phyloP scores from a whole-genome alignment of 164 flowering plant genomes.

The grape (Vitis vinifera) region DNA sequence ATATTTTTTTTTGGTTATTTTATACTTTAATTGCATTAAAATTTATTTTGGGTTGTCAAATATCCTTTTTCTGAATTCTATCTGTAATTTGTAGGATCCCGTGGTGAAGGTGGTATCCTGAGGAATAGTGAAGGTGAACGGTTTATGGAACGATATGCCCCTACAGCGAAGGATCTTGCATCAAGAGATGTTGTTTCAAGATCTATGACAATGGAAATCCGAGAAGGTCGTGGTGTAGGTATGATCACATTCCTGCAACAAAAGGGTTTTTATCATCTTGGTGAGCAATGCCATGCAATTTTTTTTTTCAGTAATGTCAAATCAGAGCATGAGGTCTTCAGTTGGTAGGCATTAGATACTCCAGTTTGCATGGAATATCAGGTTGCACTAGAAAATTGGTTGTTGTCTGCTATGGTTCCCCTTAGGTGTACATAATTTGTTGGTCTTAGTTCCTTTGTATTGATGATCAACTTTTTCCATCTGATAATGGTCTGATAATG shows the following conservation, averaged over 20 bases:
- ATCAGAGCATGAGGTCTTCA: too few species aligned
- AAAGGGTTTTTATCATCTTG: not conserved
- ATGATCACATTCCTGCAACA: constrained; percentile 20
- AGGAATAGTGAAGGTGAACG: constrained; percentile 99
- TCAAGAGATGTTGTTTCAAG: constrained; percentile 99
- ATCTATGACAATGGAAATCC: constrained; percentile 99
- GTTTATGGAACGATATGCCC: constrained; percentile 99
- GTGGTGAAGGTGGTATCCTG: constrained; percentile 99
- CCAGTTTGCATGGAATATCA: too few species aligned
- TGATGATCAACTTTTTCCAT: not conserved
- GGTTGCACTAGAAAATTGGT: too few species aligned
- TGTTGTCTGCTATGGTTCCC: not conserved
- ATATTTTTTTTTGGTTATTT: not conserved
- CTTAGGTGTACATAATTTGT: not conserved
- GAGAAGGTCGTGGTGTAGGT: constrained; percentile 99
- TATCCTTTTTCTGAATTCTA: constrained; percentile 1
- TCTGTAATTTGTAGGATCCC: constrained; percentile 65
- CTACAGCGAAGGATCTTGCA: constrained; percentile 99
- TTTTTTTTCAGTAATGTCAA: not conserved
- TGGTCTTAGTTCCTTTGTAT: not conserved
- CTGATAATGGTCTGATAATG: too few species aligned
- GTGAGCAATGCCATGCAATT: not conserved
- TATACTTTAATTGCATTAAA: not conserved
- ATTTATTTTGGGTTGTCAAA: not conserved
- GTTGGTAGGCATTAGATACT: too few species aligned